Evolutionary conservation across 139 green algal species (phyloP), one percentile per base, ranked within the genome.

Genomic region (Chlamydomonas asymmetrica): DNA sequence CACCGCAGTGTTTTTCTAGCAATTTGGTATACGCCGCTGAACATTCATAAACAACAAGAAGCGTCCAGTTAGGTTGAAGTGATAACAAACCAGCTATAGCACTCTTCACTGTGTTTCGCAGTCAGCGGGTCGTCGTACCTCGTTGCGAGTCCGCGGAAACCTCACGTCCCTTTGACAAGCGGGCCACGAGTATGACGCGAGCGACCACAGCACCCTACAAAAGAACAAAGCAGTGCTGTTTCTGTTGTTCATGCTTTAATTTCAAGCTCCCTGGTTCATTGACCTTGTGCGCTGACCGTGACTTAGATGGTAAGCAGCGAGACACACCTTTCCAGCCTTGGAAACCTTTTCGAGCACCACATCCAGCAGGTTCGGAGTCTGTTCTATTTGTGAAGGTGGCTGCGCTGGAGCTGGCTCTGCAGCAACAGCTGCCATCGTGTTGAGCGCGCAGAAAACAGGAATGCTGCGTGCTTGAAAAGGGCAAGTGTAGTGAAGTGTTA

Each of bases 291-390:
- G 7, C 5, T 43, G 34, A 18, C 27, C 2, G 2, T 38, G 50
- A 31, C 29, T 67, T 3, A 1, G 31, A 39, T 29, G 35, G n/a
- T 56, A 20, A 31, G 22, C 16, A 35, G n/a, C 34, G 25, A 39
- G 39, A 9, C 78, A 31, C 18, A 81, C 80, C 74, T 85, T 85
- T 29, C 80, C 80, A 0, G 63, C 27, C 59, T 85, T 85, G n/a
- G 66, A 40, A 5, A 85, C 60, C 23, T 59, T 66, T 16, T 78
- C 66, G 2, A 81, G 60, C 22, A 85, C 77, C 22, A 85, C 73
- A 43, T 85, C 74, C n/a, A 85, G 54, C 18, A 85, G 48, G 18
- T 61, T 79, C n/a, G n/a, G n/a, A n/a, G n/a, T n/a, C n/a, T n/a
- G n/a, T n/a, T n/a, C n/a, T n/a, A n/a, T n/a, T n/a, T n/a, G 52